Base-by-base conservation (phyloP, 768 basidiomycete species). In the Inosperma sp. region DNA sequence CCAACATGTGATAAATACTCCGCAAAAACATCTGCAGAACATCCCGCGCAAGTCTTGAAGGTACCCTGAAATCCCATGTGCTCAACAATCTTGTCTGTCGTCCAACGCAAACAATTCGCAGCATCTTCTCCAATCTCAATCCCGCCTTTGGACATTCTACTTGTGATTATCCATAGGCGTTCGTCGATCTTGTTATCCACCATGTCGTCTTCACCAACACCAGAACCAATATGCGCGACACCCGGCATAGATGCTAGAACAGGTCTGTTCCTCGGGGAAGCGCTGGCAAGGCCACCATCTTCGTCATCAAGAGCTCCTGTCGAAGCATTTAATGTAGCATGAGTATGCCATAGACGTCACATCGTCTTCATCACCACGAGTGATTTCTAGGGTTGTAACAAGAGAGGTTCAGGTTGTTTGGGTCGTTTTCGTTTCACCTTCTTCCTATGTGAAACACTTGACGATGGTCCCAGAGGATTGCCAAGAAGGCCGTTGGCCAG, bases 61-160 rank as follows among this genome's bases (percentile, higher is more conserved):
- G 89, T 65, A 37, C 91, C 90, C 75, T 96, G 94, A 61, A 96
- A 96, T 2, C 93, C 93, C 41, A 78, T 76, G 72, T 96, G 94
- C 58, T 95, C 92, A 59, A 96, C 61, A 44, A 95, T 75, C 70
- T 89, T 92, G 47, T 71, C 69, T 19, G 79, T 73, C 77, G 81
- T 79, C 88, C 84, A 91, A 57, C 74, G 72, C 61, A 86, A 61
- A 68, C 85, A 93, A 49, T 81, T 76, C 36, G 70, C 66, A 7
- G 84, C 82, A 51, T 75, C 68, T 52, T 76, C 76, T 1, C 84
- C 86, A 22, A 89, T 64, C 50, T 85, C 86, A 34, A 79, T 57
- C 9, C 72, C 74, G 30, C 57, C 56, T 22, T 58, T 35, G 21
- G 8, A n/a, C 43, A 19, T 37, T 55, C 34, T 35, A 49, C 14